phyloP scores from a whole-genome alignment of 139 green algal species.

The Nannochloris sp. region DNA sequence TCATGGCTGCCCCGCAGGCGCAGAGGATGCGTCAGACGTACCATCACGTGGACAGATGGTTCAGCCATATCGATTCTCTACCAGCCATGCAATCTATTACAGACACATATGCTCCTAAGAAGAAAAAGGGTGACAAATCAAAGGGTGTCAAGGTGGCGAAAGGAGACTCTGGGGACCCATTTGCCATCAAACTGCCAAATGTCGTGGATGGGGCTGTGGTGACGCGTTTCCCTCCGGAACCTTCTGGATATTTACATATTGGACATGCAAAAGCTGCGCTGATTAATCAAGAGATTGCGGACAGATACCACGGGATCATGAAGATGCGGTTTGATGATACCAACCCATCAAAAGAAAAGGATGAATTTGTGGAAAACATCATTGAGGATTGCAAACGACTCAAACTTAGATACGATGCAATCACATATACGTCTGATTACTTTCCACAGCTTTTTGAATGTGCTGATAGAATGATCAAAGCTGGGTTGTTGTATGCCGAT shows the following conservation, averaged over 20 bases:
- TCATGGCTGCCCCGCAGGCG: slow-evolving; percentile 57
- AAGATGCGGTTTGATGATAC: slow-evolving; percentile 98
- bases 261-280: slow-evolving; percentile 89
- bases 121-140: slow-evolving; percentile 20
- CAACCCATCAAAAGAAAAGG: slow-evolving; percentile 98
- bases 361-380: slow-evolving; percentile 97
- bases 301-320: slow-evolving; percentile 80
- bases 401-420: slow-evolving; percentile 52
- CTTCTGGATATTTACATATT: slow-evolving; percentile 90
- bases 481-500: slow-evolving; percentile 89
- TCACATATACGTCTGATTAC: slow-evolving; percentile 94
- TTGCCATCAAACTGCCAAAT: slow-evolving; percentile 76
- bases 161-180: slow-evolving; percentile 40
- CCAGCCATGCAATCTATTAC: slow-evolving; percentile 36
- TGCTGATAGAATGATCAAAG: slow-evolving; percentile 74
- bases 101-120: slow-evolving; percentile 27
- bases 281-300: slow-evolving; percentile 89
- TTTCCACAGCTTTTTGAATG: slow-evolving; percentile 70
- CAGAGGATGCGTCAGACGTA: slow-evolving; percentile 48
- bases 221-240: slow-evolving; percentile 96
- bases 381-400: slow-evolving; percentile 76
- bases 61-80: slow-evolving; percentile 6
- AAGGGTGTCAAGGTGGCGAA: slow-evolving; percentile 18
- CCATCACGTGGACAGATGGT: slow-evolving; percentile 77
- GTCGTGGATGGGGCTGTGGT: slow-evolving; percentile 82